These are phyloP conservation scores for Penicillium italicum DNA, from an alignment of 2,329 filamentous ascomycete genomes.

Conservation along the genomic window DNA sequence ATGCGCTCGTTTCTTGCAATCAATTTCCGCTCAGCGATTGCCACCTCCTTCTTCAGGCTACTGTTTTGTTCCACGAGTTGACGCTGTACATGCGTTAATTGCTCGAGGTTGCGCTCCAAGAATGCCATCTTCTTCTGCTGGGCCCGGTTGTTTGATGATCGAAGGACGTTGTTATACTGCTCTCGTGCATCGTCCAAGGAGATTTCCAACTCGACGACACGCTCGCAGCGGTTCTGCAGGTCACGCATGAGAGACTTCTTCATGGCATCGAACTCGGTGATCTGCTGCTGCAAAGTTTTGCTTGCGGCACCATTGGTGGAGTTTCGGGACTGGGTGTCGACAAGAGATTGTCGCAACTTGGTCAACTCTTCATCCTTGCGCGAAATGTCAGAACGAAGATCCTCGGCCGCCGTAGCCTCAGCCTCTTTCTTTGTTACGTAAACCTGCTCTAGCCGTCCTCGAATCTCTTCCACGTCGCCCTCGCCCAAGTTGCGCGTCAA, in stretches of 20 bases:
- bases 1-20: slow-evolving; percentile 97
- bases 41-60: slow-evolving; percentile 96
- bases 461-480: slow-evolving; percentile 78
- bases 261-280: slow-evolving; percentile 98
- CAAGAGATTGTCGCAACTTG: slow-evolving; percentile 74
- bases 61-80: slow-evolving; percentile 98
- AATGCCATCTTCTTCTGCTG: slow-evolving; percentile 99
- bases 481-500: slow-evolving; percentile 75
- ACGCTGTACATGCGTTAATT: slow-evolving; percentile 93
- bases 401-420: slow-evolving; percentile 69
- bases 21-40: slow-evolving; percentile 94
- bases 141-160: slow-evolving; percentile 93
- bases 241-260: slow-evolving; percentile 99
- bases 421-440: slow-evolving; percentile 72
- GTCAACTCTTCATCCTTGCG: slow-evolving; percentile 78
- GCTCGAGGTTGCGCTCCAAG: slow-evolving; percentile 94
- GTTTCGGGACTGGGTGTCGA: slow-evolving; percentile 58
- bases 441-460: slow-evolving; percentile 70
- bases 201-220: slow-evolving; percentile 96
- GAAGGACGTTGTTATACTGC: slow-evolving; percentile 97
- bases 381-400: slow-evolving; percentile 70
- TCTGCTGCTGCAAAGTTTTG: slow-evolving; percentile 95
- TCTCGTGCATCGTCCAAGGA: slow-evolving; percentile 94
- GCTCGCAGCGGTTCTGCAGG: slow-evolving; percentile 95
- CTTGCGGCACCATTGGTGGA: slow-evolving; percentile 57